Conservation (phyloP, 805 yeast species). For the Blastobotrys attinorum region DNA sequence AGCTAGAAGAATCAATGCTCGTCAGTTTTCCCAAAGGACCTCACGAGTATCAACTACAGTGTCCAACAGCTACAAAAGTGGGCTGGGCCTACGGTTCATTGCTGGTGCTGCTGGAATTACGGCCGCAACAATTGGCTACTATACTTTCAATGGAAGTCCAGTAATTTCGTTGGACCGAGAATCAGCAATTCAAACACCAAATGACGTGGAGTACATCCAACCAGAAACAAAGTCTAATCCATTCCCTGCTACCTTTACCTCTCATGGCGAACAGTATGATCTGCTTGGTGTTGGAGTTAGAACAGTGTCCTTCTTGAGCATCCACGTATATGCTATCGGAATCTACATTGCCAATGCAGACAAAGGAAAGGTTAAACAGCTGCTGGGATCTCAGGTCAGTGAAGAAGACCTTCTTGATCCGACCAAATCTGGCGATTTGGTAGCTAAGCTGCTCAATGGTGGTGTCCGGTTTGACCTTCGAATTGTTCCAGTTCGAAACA, state of each 20-base stretch:
- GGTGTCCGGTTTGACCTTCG: conserved; percentile 61
- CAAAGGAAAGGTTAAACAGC: conserved; percentile 15
- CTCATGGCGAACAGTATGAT: conserved; percentile 33
- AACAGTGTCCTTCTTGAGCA: conserved; percentile 69
- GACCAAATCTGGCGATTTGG: conserved; percentile 42
- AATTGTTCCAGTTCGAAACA: conserved; percentile 80
- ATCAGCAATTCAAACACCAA: neutral
- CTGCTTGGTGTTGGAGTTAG: conserved; percentile 77
- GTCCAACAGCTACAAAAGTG: too few relatives aligned
- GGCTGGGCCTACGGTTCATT: too few relatives aligned
- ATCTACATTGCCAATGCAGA: conserved; percentile 66
- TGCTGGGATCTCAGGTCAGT: conserved; percentile 16
- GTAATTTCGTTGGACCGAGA: neutral
- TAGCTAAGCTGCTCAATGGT: conserved; percentile 49
- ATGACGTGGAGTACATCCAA: conserved; percentile 16
- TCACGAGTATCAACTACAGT: too few relatives aligned
- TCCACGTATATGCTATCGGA: conserved; percentile 85
- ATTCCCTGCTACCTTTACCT: conserved; percentile 23
- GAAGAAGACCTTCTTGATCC: conserved; percentile 35
- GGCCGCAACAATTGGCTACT: too few relatives aligned
- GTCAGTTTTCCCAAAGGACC: too few relatives aligned
- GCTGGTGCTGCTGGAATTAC: neutral
- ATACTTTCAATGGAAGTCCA: too few relatives aligned
- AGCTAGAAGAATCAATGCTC: too few relatives aligned
- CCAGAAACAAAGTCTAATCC: conserved; percentile 30